These are phyloP conservation scores for Spizellomyces sp. DNA, from an alignment of 192 early-diverging fungal species.

Conservation along the genomic window DNA sequence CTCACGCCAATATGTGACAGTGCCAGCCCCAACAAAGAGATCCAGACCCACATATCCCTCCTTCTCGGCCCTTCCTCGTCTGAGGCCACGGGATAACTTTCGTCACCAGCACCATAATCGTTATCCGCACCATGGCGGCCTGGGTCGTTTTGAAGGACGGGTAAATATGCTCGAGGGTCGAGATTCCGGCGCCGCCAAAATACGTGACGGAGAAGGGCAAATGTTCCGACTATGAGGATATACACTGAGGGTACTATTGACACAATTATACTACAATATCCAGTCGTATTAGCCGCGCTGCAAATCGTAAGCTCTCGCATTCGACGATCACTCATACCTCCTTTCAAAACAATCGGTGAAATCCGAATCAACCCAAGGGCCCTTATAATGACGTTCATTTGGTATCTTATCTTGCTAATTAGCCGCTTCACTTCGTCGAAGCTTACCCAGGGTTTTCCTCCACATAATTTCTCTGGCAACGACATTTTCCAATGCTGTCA, in stretches of 20 bases:
- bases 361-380: slow-evolving; percentile 7
- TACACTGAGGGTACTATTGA: slow-evolving; percentile 6
- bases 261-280: slow-evolving; percentile 3
- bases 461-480: background rate
- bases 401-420: background rate
- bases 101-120: slow-evolving; percentile 6
- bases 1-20: slow-evolving; percentile 6
- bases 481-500: too few species aligned
- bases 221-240: slow-evolving; percentile 1
- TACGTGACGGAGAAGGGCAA: slow-evolving; percentile 10
- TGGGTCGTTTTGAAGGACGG: background rate
- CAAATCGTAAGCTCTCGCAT: background rate
- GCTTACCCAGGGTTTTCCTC: background rate
- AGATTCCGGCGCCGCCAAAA: slow-evolving; percentile 12
- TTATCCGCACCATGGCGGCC: background rate
- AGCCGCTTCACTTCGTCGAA: background rate
- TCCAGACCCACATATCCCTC: slow-evolving; percentile 7
- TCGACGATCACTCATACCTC: background rate
- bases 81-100: background rate
- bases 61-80: background rate
- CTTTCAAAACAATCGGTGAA: slow-evolving; percentile 19
- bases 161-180: slow-evolving; percentile 7
- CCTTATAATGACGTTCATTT: background rate
- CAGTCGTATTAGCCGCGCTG: background rate
- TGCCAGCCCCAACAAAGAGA: slow-evolving; percentile 1